Evolutionary conservation across 73 alveolate species (phyloP), one percentile per base, ranked within the genome.

Genomic region (Tetrahymena malaccensis): DNA sequence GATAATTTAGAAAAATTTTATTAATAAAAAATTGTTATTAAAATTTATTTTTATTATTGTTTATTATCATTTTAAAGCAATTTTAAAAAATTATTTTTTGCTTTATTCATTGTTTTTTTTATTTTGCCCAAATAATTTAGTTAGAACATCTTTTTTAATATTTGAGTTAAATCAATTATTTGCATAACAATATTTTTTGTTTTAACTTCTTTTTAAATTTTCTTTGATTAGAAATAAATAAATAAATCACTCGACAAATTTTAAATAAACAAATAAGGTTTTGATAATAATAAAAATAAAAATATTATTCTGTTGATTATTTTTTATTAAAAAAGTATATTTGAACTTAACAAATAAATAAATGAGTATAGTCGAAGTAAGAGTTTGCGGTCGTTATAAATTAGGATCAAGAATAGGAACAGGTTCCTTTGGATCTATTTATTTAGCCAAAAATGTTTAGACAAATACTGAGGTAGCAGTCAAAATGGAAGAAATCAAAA

Each of bases 351-450:
- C 6, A 35, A 35, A 35, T 35, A 27, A 70, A 93, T 50, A 43
- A 43, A 94, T 96, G 94, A 94, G 93, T 96, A 98, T 94, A 93
- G 94, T 96, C n/a, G 97, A 96, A 94, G 58, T 96, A 38, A 43
- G 98, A 95, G 99, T 98, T 31, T 98, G 99, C 34, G 98, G 99
- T 33, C 96, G 98, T 85, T 98, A 98, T 94, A 96, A 96, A 85
- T 94, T 98, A 95, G 99, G 97, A 83, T 97, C 97, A 93, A 98
- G 97, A 94, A 96, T 98, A 43, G 99, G 99, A 12, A 96, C 98
- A 93, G 99, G 99, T n/a, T 97, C 99, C 34, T 98, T 99, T 96
- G 99, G 99, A 34, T 98, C 97, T 33, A 99, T 98, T 85, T 99
- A 97, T 94, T 95, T 98, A 85, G 99, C 99, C 43, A 96, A 93